A percentile compares a stretch with the other conserved stretches of the same genome.
These are phyloP conservation scores for Tolypocladium guangdongense DNA, from an alignment of 2,329 filamentous ascomycete genomes.

Conservation along the genomic window DNA sequence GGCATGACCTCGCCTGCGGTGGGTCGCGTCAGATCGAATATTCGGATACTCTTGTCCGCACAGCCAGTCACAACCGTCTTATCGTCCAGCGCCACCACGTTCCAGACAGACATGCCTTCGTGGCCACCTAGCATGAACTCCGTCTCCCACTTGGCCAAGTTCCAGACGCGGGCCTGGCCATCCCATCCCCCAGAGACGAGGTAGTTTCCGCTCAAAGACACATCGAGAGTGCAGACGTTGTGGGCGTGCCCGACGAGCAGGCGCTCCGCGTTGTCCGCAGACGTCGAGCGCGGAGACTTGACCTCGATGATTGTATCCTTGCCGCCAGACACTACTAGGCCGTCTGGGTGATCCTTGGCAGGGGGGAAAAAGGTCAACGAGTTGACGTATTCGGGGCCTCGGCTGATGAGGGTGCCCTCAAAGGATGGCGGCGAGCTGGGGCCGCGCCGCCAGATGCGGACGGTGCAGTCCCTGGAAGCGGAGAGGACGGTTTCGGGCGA, in stretches of 20 bases:
- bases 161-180: slow-evolving; percentile 76
- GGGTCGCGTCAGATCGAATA: slow-evolving; percentile 61
- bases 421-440: slow-evolving; percentile 57
- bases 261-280: slow-evolving; percentile 70
- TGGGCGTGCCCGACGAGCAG: slow-evolving; percentile 76
- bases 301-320: slow-evolving; percentile 92
- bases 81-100: slow-evolving; percentile 73
- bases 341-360: slow-evolving; percentile 57
- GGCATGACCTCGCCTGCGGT: slow-evolving; percentile 44
- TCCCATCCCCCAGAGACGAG: slow-evolving; percentile 95
- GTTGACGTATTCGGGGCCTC: slow-evolving; percentile 82
- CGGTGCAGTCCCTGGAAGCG: slow-evolving; percentile 83
- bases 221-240: slow-evolving; percentile 82
- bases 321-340: slow-evolving; percentile 77
- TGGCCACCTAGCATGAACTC: slow-evolving; percentile 64
- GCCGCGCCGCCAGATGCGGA: slow-evolving; percentile 71
- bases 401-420: slow-evolving; percentile 66
- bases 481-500: slow-evolving; percentile 63
- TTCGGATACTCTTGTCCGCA: slow-evolving; percentile 78
- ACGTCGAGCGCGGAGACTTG: slow-evolving; percentile 54
- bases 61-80: slow-evolving; percentile 81
- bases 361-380: slow-evolving; percentile 67
- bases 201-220: slow-evolving; percentile 58
- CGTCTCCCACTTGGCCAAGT: slow-evolving; percentile 73
- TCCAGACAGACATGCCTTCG: slow-evolving; percentile 70